Percentiles rank a stretch among this genome's conserved stretches.
Evolutionary conservation across 2,329 filamentous ascomycete genomes (phyloP).

Genomic region (Colletotrichum eleusines): DNA sequence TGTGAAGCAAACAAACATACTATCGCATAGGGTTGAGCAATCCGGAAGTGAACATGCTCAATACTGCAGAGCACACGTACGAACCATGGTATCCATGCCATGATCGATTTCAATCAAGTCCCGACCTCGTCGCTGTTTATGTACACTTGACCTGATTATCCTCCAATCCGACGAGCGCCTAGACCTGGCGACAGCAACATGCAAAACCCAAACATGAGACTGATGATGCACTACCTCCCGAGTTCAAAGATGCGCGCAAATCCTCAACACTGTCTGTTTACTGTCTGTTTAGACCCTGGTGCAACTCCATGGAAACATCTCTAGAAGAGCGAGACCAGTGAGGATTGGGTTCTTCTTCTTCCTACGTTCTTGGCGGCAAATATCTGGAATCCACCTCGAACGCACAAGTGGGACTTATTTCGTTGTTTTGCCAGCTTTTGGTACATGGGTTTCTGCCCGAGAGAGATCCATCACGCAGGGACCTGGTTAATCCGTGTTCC

Average conservation of each 20-base stretch:
- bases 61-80: background rate
- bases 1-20: background rate
- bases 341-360: background rate
- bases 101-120: background rate
- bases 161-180: background rate
- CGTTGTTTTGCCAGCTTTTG: background rate
- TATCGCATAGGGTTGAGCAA: background rate
- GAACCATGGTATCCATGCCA: background rate
- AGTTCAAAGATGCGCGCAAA: background rate
- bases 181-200: background rate
- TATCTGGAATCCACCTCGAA: background rate
- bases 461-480: background rate
- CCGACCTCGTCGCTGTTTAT: background rate
- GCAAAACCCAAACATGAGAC: background rate
- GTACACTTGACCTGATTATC: background rate
- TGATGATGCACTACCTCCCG: background rate
- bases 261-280: too few species aligned
- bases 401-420: background rate
- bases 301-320: too few species aligned
- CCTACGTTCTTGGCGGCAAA: background rate
- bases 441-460: background rate
- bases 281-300: background rate
- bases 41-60: background rate
- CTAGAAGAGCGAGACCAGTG: too few species aligned
- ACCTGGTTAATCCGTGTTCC: slow-evolving; percentile 3